Conservation (phyloP, 2,329 filamentous ascomycete genomes). For the Hypoxylon rubiginosum region DNA sequence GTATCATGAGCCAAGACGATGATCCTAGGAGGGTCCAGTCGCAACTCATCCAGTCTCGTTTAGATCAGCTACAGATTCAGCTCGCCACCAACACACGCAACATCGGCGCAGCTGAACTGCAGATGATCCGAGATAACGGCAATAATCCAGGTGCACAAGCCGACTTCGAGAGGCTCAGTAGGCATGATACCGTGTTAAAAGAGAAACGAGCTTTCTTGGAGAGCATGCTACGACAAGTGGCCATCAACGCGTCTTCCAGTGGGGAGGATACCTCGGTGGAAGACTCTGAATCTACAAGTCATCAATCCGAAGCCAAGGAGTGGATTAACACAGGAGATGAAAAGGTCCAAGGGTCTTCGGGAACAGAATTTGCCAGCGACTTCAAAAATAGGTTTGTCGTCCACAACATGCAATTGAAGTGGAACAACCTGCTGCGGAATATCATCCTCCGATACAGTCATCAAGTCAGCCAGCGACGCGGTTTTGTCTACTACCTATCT, state of each 20-base stretch:
- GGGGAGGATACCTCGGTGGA: slow-evolving; percentile 44
- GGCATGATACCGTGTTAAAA: slow-evolving; percentile 67
- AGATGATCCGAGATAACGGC: slow-evolving; percentile 64
- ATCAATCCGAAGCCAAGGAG: slow-evolving; percentile 50
- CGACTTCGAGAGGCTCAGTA: slow-evolving; percentile 71
- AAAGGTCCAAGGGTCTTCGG: slow-evolving; percentile 75
- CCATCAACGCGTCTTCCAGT: slow-evolving; percentile 53
- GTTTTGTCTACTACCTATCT: slow-evolving; percentile 98
- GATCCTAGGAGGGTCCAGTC: slow-evolving; percentile 91
- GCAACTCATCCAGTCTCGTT: slow-evolving; percentile 83
- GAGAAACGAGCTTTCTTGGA: slow-evolving; percentile 72
- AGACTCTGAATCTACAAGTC: slow-evolving; percentile 44
- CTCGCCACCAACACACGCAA: slow-evolving; percentile 79
- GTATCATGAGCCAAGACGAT: slow-evolving; percentile 92
- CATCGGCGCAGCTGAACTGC: slow-evolving; percentile 82
- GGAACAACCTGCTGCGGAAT: slow-evolving; percentile 96
- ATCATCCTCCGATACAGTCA: slow-evolving; percentile 98
- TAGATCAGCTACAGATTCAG: slow-evolving; percentile 83
- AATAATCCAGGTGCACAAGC: slow-evolving; percentile 65
- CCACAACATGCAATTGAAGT: slow-evolving; percentile 97
- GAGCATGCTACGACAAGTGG: slow-evolving; percentile 68
- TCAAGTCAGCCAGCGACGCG: slow-evolving; percentile 93
- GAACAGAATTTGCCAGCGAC: slow-evolving; percentile 88
- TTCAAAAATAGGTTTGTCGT: slow-evolving; percentile 99
- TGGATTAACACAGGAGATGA: slow-evolving; percentile 68